Percentiles rank a stretch among this genome's conserved stretches.
Evolutionary conservation across 139 green algal species (phyloP).

Genomic region (Coccomyxa sp.): DNA sequence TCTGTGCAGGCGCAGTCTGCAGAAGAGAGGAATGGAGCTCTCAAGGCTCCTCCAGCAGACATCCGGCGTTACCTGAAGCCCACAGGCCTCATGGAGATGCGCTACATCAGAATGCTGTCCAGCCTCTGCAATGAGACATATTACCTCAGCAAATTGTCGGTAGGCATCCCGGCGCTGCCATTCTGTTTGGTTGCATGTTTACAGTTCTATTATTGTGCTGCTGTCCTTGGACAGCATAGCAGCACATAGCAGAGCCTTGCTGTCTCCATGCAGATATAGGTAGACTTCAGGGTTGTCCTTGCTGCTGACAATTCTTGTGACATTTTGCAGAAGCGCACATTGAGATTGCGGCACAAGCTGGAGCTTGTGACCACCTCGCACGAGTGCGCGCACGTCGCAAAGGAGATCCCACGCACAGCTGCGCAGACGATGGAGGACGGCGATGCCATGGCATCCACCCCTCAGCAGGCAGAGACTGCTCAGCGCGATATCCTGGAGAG

Average conservation of each 20-base stretch:
- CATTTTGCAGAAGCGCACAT: constrained; percentile 20
- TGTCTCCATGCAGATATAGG: neutral
- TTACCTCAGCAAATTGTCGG: constrained; percentile 41
- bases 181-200: neutral
- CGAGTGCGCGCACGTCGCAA: constrained; percentile 41
- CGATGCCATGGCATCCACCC: constrained; percentile 62
- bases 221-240: no score
- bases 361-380: constrained; percentile 65
- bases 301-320: no score
- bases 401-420: constrained; percentile 21
- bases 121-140: constrained; percentile 54
- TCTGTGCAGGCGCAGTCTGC: neutral
- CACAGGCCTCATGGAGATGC: constrained; percentile 47
- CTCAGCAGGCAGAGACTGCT: neutral
- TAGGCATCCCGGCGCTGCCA: neutral
- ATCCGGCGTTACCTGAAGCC: constrained; percentile 46
- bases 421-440: constrained; percentile 42
- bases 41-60: constrained; percentile 33
- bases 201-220: no score
- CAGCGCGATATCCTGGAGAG: neutral
- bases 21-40: neutral
- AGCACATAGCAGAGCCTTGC: neutral
- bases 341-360: constrained; percentile 42
- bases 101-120: constrained; percentile 55
- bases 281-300: neutral